Evolutionary conservation across 805 yeast genomes (phyloP).

Genomic region (Scheffersomyces amazonensis): DNA sequence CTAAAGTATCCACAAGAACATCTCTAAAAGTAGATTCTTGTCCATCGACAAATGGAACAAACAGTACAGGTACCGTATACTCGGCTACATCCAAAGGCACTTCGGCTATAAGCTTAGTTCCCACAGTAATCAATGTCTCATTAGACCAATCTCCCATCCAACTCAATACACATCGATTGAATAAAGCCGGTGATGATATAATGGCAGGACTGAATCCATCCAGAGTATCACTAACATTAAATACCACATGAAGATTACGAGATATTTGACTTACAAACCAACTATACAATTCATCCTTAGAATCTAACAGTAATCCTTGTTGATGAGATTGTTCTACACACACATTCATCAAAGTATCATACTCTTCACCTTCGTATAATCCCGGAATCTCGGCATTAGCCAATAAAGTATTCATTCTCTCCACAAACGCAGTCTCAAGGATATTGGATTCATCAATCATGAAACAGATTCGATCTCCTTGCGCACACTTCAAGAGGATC

Average conservation of each 20-base stretch:
- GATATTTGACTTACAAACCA: constrained; percentile 77
- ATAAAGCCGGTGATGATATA: constrained; percentile 80
- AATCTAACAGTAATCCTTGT: constrained; percentile 62
- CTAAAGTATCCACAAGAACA: constrained; percentile 44
- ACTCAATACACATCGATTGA: constrained; percentile 83
- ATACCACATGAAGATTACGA: constrained; percentile 75
- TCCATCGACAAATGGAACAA: constrained; percentile 1
- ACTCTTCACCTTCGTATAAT: constrained; percentile 75
- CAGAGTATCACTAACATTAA: constrained; percentile 57
- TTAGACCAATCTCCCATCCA: constrained; percentile 87
- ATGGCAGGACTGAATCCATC: constrained; percentile 24
- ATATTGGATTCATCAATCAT: constrained; percentile 80
- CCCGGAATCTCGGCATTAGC: constrained; percentile 95
- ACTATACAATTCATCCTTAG: constrained; percentile 63
- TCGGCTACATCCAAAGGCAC: constrained; percentile 54
- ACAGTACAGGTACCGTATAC: constrained; percentile 30
- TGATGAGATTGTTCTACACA: constrained; percentile 57
- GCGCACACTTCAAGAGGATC: constrained; percentile 43
- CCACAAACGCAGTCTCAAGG: constrained; percentile 74
- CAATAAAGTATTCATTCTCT: constrained; percentile 87
- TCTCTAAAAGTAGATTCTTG: constrained; percentile 28
- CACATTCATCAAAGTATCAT: constrained; percentile 44
- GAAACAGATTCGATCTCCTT: constrained; percentile 64
- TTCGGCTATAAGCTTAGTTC: constrained; percentile 33
- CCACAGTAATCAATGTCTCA: constrained; percentile 49